Conservation (phyloP, 1,139 yeast species). For the Fermentozyma sake region DNA sequence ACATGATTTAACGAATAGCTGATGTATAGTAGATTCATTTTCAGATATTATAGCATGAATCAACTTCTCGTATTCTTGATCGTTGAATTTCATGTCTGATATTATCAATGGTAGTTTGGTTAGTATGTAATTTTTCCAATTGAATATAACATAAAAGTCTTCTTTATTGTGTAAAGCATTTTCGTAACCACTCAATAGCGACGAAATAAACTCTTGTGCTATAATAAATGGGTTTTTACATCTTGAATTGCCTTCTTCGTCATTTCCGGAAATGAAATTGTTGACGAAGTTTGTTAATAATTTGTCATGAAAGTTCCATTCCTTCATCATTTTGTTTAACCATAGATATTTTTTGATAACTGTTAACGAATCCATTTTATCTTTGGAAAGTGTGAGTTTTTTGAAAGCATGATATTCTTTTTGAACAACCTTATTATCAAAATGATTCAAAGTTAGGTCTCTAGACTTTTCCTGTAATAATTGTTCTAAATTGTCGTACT, state of each 20-base stretch:
- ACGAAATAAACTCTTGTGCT: conserved; percentile 18
- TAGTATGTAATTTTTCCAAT: conserved; percentile 34
- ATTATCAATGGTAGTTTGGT: conserved; percentile 26
- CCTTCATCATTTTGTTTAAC: conserved; percentile 24
- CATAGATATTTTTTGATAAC: conserved; percentile 30
- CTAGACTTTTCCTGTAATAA: too few relatives aligned
- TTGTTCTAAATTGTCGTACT: too few relatives aligned
- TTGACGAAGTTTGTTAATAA: conserved; percentile 8
- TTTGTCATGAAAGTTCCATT: conserved; percentile 19
- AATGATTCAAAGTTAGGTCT: too few relatives aligned
- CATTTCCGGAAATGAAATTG: conserved; percentile 8
- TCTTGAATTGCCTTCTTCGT: conserved; percentile 6
- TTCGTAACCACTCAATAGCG: conserved; percentile 18
- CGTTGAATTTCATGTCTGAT: conserved; percentile 11
- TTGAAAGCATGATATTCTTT: too few relatives aligned
- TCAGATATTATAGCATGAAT: conserved; percentile 8
- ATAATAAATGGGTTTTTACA: conserved; percentile 10
- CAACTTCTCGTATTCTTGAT: conserved; percentile 10
- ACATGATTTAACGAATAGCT: conserved; percentile 52
- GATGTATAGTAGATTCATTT: conserved; percentile 14
- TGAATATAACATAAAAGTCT: conserved; percentile 21
- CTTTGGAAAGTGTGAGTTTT: not conserved
- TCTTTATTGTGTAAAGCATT: conserved; percentile 15
- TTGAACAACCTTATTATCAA: too few relatives aligned
- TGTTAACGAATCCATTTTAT: too few relatives aligned